Conservation (phyloP, 768 basidiomycete species). For the Tulasnella sp. region DNA sequence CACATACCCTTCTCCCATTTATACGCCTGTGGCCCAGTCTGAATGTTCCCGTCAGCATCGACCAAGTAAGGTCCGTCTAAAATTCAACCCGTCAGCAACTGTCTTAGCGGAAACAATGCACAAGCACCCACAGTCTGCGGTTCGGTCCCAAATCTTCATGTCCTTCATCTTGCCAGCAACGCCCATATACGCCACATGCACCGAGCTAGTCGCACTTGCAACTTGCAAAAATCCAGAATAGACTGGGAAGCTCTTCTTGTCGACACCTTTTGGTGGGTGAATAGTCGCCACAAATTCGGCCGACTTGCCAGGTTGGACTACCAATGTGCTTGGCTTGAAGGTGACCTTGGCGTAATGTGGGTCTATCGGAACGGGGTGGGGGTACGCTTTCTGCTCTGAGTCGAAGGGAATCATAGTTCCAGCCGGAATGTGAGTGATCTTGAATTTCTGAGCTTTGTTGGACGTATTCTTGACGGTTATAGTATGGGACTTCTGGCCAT, state of each 20-base stretch:
- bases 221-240: conserved; percentile 61
- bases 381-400: conserved; percentile 51
- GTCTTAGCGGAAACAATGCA: neutral
- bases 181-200: conserved; percentile 51
- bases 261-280: conserved; percentile 51
- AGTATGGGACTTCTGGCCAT: conserved; percentile 27
- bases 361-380: conserved; percentile 58
- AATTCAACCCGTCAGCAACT: neutral
- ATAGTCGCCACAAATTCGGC: conserved; percentile 57
- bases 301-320: conserved; percentile 51
- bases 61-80: neutral
- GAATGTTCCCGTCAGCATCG: no score
- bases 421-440: conserved; percentile 57
- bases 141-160: conserved; percentile 57
- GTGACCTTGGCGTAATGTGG: conserved; percentile 50
- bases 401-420: conserved; percentile 56
- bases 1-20: no score
- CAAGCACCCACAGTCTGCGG: neutral
- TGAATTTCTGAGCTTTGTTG: conserved; percentile 50
- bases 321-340: conserved; percentile 51
- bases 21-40: no score
- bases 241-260: conserved; percentile 54
- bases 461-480: conserved; percentile 56
- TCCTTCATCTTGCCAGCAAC: conserved; percentile 50
- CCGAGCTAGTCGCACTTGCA: conserved; percentile 39